Base-by-base conservation (phyloP, 1,284 basidiomycete species). In the Chiua sp. region DNA sequence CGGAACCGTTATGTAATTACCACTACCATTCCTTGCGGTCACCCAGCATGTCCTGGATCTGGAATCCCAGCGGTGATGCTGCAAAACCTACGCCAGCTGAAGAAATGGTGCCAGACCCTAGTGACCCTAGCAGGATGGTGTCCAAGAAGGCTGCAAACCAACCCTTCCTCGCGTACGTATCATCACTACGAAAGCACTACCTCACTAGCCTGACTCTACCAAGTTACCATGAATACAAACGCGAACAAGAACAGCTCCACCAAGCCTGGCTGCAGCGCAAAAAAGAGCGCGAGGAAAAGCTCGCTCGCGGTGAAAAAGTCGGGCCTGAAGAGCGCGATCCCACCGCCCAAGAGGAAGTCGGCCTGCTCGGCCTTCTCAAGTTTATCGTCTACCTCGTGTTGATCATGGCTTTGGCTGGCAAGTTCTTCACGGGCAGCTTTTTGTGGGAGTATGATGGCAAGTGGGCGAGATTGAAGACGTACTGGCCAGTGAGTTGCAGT, bases 361-460 rank as follows among this genome's bases (percentile, higher is more conserved):
- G 87, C 51, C 62, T 87, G 47, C 66, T 85, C 42, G 88, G 86
- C 18, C 72, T 93, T 56, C 74, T 92, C 68, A 91, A 90, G 71
- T 87, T 91, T 70, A 65, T 93, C 44, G 64, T 91, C 53, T 82
- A 85, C 63, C 60, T 84, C 8, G 53, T 87, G 28, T 67, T 90
- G 53, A 76, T 86, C 61, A 65, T 83, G 49, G 65, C 82, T 3
- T 78, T 92, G 32, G 81, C 90, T 8, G 90, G 92, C 51, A 90
- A 91, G 71, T 93, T 94, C 75, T 79, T 94, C 70, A 91, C 91
- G 0, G 91, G 89, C 33, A 91, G 88, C 69, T 92, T 86, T 72
- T 73, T 87, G 22, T 95, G 92, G 90, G 91, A 93, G 63, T 85
- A 87, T 67, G 82, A 90, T 60, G 82, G 80, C 60, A 84, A 83